phyloP scores from a whole-genome alignment of 148 eudicot genomes.

The Spergularia bocconei region DNA sequence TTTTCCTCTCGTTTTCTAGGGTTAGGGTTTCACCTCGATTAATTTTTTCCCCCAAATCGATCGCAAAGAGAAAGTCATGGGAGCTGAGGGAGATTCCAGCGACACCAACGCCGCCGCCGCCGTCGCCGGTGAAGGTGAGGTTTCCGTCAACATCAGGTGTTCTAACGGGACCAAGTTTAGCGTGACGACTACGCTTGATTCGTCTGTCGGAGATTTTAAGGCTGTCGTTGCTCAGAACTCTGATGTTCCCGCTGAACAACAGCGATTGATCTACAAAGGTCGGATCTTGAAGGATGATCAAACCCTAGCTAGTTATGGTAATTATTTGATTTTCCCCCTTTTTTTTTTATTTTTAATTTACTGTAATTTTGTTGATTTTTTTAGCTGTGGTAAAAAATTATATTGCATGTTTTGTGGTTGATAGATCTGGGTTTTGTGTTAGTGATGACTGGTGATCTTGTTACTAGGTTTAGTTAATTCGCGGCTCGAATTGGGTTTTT shows the following conservation, averaged over 20 bases:
- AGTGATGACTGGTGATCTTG: background rate
- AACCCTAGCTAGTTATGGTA: slow-evolving; percentile 77
- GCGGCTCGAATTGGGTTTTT: no score
- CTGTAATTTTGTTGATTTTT: slow-evolving; percentile 8
- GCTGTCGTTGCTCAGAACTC: slow-evolving; percentile 56
- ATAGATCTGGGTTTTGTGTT: slow-evolving; percentile 9
- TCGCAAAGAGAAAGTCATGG: slow-evolving; percentile 33
- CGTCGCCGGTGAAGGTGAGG: slow-evolving; percentile 28
- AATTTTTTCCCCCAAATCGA: slow-evolving; percentile 3
- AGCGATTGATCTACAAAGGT: slow-evolving; percentile 88
- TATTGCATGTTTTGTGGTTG: slow-evolving; percentile 1
- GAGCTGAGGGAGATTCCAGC: slow-evolving; percentile 51
- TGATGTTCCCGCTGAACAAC: slow-evolving; percentile 71
- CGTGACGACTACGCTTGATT: slow-evolving; percentile 53
- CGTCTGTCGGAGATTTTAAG: slow-evolving; percentile 57
- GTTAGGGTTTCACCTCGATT: slow-evolving; percentile 24
- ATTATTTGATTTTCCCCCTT: background rate
- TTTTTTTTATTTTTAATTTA: background rate
- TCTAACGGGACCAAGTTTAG: slow-evolving; percentile 76
- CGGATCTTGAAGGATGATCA: slow-evolving; percentile 90
- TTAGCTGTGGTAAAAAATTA: background rate
- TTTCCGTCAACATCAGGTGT: slow-evolving; percentile 66
- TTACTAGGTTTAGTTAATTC: background rate
- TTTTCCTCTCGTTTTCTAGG: slow-evolving; percentile 28
- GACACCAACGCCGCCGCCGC: slow-evolving; percentile 22